Conservation (phyloP, 1,284 basidiomycete genomes). For the Ceratobasidium sp. region DNA sequence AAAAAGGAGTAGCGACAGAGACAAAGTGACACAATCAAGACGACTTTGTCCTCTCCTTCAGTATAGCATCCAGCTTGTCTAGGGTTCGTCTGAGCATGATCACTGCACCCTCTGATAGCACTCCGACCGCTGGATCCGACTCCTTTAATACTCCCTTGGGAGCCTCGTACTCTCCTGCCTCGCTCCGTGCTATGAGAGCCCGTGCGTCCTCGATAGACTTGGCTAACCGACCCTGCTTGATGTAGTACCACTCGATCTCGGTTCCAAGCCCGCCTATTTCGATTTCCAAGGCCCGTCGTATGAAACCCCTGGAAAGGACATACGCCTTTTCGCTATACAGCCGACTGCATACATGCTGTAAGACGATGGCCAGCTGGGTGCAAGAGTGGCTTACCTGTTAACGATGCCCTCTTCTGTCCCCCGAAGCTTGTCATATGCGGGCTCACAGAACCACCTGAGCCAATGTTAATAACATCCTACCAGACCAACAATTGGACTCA, state of each 20-base stretch:
- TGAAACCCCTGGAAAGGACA: constrained; percentile 85
- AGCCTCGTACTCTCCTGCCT: constrained; percentile 50
- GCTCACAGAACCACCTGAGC: constrained; percentile 84
- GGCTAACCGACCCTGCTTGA: constrained; percentile 64
- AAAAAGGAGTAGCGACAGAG: constrained; percentile 1
- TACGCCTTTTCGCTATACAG: constrained; percentile 91
- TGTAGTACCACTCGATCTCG: constrained; percentile 80
- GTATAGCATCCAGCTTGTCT: constrained; percentile 57
- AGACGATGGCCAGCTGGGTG: constrained; percentile 27
- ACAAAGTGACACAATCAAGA: not conserved
- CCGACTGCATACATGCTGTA: constrained; percentile 58
- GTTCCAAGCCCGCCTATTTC: constrained; percentile 71
- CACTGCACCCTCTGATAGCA: constrained; percentile 78
- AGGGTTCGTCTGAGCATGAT: constrained; percentile 78
- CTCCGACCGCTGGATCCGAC: constrained; percentile 69
- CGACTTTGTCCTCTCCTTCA: constrained; percentile 43
- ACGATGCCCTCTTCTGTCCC: constrained; percentile 87
- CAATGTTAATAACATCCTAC: constrained; percentile 41
- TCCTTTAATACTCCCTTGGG: constrained; percentile 53
- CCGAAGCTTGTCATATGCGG: constrained; percentile 86
- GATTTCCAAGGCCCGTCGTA: constrained; percentile 80
- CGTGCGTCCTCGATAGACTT: constrained; percentile 71
- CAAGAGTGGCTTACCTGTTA: constrained; percentile 63
- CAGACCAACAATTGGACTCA: constrained; percentile 54
- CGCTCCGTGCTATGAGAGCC: constrained; percentile 71